phyloP scores from a whole-genome alignment of 495 filamentous ascomycete genomes.

The Apiosordaria backusii region DNA sequence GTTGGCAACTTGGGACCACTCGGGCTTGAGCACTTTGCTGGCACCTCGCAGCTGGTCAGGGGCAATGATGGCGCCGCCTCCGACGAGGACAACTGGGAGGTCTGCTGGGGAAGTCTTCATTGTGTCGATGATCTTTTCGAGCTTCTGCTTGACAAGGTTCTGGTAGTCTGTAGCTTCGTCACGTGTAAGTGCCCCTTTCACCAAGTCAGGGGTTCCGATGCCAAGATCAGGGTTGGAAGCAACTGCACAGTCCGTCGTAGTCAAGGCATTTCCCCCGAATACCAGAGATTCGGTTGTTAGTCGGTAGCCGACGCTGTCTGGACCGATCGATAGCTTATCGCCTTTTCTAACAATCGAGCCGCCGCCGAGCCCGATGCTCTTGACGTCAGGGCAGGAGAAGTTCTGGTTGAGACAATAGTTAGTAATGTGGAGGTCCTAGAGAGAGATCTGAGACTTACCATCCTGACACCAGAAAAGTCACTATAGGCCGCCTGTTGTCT shows the following conservation, averaged over 20 bases:
- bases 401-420: conserved; percentile 26
- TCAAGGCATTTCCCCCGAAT: conserved; percentile 48
- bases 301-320: conserved; percentile 55
- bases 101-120: conserved; percentile 49
- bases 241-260: conserved; percentile 51
- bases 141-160: conserved; percentile 28
- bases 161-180: conserved; percentile 23
- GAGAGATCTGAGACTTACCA: conserved; percentile 17
- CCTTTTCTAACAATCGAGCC: conserved; percentile 47
- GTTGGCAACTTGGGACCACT: conserved; percentile 48
- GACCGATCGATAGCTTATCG: conserved; percentile 44
- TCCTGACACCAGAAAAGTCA: conserved; percentile 44
- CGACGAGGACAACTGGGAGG: conserved; percentile 45
- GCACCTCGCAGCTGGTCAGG: conserved; percentile 32
- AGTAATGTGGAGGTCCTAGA: neutral
- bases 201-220: conserved; percentile 27
- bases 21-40: conserved; percentile 35
- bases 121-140: conserved; percentile 47
- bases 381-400: conserved; percentile 47
- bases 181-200: conserved; percentile 19
- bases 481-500: conserved; percentile 43
- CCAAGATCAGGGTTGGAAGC: conserved; percentile 27
- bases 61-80: conserved; percentile 39
- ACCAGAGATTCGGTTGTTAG: conserved; percentile 46
- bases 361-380: conserved; percentile 52